Evolutionary conservation across 2,329 filamentous ascomycete species (phyloP).

Genomic region (Cyclaneusma minus): DNA sequence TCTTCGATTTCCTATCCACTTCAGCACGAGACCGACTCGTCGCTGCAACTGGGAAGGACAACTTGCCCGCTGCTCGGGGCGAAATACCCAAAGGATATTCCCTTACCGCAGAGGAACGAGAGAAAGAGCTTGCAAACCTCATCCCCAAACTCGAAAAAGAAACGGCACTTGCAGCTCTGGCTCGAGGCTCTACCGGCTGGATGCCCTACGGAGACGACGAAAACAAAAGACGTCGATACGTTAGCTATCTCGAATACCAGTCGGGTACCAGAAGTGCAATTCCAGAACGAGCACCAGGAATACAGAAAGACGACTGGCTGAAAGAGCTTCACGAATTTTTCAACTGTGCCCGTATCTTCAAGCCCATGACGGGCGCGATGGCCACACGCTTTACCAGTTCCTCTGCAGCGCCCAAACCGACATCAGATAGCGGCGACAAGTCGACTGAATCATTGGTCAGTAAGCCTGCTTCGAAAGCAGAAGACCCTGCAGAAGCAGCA

Average conservation of each 20-base stretch:
- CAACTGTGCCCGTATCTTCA: slow-evolving; percentile 66
- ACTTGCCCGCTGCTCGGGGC: slow-evolving; percentile 64
- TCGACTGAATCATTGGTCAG: slow-evolving; percentile 26
- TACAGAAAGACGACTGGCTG: slow-evolving; percentile 57
- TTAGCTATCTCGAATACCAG: slow-evolving; percentile 63
- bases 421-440: slow-evolving; percentile 21
- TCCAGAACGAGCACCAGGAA: slow-evolving; percentile 29
- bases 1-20: slow-evolving; percentile 83
- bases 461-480: slow-evolving; percentile 36
- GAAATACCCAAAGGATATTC: slow-evolving; percentile 55
- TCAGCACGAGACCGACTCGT: slow-evolving; percentile 64
- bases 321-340: slow-evolving; percentile 64
- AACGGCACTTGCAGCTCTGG: slow-evolving; percentile 52
- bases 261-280: slow-evolving; percentile 44
- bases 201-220: slow-evolving; percentile 78
- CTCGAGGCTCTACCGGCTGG: slow-evolving; percentile 48
- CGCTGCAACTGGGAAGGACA: slow-evolving; percentile 54
- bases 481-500: slow-evolving; percentile 72
- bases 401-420: slow-evolving; percentile 27
- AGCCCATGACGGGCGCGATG: slow-evolving; percentile 83
- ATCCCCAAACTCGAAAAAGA: slow-evolving; percentile 51
- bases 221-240: slow-evolving; percentile 65
- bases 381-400: slow-evolving; percentile 79
- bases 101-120: slow-evolving; percentile 45
- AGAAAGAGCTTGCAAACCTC: slow-evolving; percentile 38